These are phyloP conservation scores for Debaryomycetaceae sp. DNA, from an alignment of 1,139 yeast genomes.

Conservation along the genomic window DNA sequence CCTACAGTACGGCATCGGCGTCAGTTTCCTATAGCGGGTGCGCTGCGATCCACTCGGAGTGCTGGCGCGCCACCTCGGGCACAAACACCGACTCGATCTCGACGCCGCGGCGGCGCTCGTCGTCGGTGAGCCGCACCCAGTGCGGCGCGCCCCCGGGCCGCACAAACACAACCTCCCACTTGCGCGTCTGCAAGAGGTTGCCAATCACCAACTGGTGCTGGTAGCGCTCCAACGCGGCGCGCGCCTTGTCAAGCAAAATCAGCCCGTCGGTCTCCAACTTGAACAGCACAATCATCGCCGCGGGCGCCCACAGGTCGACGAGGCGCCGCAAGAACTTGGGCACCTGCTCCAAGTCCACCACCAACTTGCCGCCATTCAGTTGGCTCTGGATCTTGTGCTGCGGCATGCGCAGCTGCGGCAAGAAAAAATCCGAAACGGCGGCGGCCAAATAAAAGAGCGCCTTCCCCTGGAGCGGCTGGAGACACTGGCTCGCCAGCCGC, in stretches of 20 bases:
- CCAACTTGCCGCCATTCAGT: conserved; percentile 64
- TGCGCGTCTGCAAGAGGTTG: conserved; percentile 83
- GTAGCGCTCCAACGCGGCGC: conserved; percentile 74
- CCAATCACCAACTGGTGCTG: conserved; percentile 95
- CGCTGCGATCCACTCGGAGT: conserved; percentile 52
- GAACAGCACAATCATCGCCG: conserved; percentile 91
- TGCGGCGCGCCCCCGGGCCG: conserved; percentile 37
- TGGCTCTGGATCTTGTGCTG: conserved; percentile 93
- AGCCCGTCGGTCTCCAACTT: conserved; percentile 84
- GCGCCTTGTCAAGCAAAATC: conserved; percentile 71
- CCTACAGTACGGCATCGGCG: conserved; percentile 87
- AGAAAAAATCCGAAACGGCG: conserved; percentile 93
- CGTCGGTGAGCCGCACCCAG: conserved; percentile 51
- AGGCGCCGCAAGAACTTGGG: conserved; percentile 87
- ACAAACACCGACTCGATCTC: conserved; percentile 78
- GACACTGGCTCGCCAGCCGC: conserved; percentile 56
- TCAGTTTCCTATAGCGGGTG: conserved; percentile 59
- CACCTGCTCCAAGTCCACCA: conserved; percentile 88
- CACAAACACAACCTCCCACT: conserved; percentile 84
- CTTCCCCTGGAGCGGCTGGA: conserved; percentile 48
- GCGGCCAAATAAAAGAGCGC: conserved; percentile 90
- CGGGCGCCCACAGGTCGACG: conserved; percentile 93
- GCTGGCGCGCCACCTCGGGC: conserved; percentile 66
- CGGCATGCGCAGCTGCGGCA: conserved; percentile 81
- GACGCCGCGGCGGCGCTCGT: conserved; percentile 31